phyloP scores from a whole-genome alignment of 148 eudicot genomes.

The Camellia lanceoleosa region DNA sequence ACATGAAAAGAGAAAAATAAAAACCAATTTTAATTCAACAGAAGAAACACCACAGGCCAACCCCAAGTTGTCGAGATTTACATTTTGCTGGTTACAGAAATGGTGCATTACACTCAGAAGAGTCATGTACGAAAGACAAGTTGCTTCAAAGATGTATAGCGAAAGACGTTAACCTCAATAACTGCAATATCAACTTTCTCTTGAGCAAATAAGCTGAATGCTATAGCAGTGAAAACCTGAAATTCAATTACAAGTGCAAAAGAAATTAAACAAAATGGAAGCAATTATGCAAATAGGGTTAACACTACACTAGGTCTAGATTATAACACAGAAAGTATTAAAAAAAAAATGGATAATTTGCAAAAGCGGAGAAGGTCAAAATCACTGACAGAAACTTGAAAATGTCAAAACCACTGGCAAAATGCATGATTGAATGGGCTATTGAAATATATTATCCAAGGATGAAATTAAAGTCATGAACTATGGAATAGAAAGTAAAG shows the following conservation, averaged over 20 bases:
- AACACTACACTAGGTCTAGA: background rate
- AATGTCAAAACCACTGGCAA: background rate
- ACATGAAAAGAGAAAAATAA: no score
- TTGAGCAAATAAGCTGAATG: slow-evolving; percentile 73
- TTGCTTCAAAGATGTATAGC: no score
- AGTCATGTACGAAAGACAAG: no score
- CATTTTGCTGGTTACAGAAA: no score
- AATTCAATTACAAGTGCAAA: slow-evolving; percentile 10
- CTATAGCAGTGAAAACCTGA: slow-evolving; percentile 87
- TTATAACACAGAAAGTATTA: background rate
- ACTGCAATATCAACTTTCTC: no score
- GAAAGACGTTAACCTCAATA: no score
- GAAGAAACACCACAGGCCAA: no score
- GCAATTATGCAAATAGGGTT: background rate
- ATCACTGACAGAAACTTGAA: background rate
- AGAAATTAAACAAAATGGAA: background rate
- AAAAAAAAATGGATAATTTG: no score
- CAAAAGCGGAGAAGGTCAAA: background rate
- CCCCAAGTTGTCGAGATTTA: no score
- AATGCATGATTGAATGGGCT: background rate
- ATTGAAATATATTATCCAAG: no score
- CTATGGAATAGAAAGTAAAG: background rate
- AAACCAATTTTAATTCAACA: no score
- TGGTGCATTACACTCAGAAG: no score
- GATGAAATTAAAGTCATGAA: background rate